Percentiles rank a stretch among this genome's conserved stretches.
phyloP scores from a whole-genome alignment of 2,329 filamentous ascomycete genomes.

The Sordariomycetes sp. region DNA sequence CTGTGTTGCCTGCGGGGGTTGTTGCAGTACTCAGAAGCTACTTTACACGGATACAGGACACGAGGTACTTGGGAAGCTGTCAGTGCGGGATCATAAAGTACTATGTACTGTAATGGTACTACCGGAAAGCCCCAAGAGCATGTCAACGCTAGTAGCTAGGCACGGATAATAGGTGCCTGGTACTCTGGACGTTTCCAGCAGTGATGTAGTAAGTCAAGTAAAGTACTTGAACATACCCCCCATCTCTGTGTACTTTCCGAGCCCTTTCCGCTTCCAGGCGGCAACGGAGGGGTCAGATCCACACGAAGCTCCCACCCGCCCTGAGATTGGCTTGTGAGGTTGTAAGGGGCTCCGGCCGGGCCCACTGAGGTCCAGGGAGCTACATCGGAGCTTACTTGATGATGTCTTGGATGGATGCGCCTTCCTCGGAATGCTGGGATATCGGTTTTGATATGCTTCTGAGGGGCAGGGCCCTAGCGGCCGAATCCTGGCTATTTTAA shows the following conservation, averaged over 20 bases:
- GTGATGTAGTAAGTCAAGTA: background rate
- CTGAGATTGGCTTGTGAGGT: background rate
- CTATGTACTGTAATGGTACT: background rate
- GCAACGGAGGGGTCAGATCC: background rate
- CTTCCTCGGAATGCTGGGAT: background rate
- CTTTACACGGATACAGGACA: background rate
- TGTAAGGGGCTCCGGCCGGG: background rate
- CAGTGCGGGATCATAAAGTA: background rate
- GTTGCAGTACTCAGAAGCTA: no score
- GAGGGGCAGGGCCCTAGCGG: background rate
- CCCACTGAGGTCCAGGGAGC: background rate
- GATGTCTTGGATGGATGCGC: background rate
- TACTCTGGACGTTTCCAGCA: background rate
- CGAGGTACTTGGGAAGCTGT: background rate
- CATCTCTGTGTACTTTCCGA: background rate
- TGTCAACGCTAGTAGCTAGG: background rate
- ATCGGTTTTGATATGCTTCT: background rate
- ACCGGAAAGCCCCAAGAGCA: background rate
- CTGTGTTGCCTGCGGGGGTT: no score
- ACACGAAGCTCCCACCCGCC: background rate
- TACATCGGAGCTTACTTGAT: background rate
- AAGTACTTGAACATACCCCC: background rate
- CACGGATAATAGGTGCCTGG: background rate
- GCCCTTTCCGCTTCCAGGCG: background rate
- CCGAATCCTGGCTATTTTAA: background rate